Conservation (phyloP, 2,329 filamentous ascomycete species). For the Pseudogymnoascus sp. region DNA sequence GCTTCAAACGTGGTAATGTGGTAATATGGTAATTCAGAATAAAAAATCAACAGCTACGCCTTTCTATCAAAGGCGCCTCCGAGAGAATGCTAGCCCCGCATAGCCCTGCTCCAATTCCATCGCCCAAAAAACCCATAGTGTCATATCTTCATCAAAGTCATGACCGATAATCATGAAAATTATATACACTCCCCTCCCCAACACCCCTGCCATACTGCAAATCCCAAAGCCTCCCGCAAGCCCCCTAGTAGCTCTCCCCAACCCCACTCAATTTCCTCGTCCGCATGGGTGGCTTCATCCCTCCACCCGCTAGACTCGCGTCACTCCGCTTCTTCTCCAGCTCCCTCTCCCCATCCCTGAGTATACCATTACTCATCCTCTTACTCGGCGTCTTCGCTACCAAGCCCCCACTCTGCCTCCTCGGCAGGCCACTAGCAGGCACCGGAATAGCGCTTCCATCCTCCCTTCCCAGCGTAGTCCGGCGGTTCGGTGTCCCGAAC, state of each 20-base stretch:
- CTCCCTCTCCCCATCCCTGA: constrained; percentile 17
- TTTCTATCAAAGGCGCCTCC: neutral
- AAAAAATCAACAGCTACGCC: neutral
- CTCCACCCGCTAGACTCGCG: constrained; percentile 15
- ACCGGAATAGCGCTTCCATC: constrained; percentile 43
- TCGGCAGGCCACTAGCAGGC: constrained; percentile 38
- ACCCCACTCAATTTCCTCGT: constrained; percentile 45
- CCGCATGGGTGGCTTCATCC: constrained; percentile 24
- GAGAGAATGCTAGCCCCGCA: neutral
- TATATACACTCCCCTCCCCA: neutral
- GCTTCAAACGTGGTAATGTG: neutral
- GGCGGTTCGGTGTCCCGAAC: constrained; percentile 39
- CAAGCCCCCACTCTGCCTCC: constrained; percentile 43
- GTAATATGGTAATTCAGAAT: neutral
- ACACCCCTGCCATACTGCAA: neutral
- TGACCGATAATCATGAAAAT: constrained; percentile 7
- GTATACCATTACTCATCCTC: constrained; percentile 25
- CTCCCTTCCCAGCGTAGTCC: constrained; percentile 37
- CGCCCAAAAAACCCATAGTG: constrained; percentile 5
- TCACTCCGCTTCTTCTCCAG: constrained; percentile 15
- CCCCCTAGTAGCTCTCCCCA: constrained; percentile 49
- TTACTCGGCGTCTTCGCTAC: constrained; percentile 23
- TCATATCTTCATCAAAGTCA: constrained; percentile 10
- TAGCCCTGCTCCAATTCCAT: neutral
- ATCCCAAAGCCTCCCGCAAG: constrained; percentile 1